A percentile compares a stretch with the other conserved stretches of the same genome.
These are phyloP conservation scores for Leucocoprinus sp. DNA, from an alignment of 768 basidiomycete species.

Conservation along the genomic window DNA sequence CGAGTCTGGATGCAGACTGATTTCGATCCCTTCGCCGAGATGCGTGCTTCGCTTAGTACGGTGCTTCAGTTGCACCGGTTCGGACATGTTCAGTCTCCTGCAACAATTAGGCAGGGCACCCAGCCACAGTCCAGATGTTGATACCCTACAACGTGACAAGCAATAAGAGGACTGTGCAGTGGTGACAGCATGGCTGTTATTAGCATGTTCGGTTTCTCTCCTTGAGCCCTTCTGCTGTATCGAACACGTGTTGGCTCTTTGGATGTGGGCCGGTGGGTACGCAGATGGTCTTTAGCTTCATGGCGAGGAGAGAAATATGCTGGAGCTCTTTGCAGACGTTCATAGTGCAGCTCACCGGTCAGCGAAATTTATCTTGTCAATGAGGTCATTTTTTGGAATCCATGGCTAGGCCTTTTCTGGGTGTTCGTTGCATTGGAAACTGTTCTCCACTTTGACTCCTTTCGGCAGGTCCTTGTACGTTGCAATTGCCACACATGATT, in stretches of 20 bases:
- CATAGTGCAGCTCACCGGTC: constrained; percentile 52
- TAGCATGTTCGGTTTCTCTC: constrained; percentile 62
- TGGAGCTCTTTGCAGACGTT: constrained; percentile 19
- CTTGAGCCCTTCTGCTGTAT: constrained; percentile 51
- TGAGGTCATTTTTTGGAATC: constrained; percentile 5
- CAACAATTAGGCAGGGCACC: constrained; percentile 15
- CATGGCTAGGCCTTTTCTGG: constrained; percentile 69
- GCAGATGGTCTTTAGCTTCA: constrained; percentile 73
- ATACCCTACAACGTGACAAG: constrained; percentile 16
- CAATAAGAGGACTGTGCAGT: constrained; percentile 62
- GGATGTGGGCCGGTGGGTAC: constrained; percentile 35
- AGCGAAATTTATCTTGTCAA: constrained; percentile 18
- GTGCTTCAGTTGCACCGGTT: constrained; percentile 9
- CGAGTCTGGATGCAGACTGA: constrained; percentile 23
- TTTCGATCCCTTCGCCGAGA: constrained; percentile 1
- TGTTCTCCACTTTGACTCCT: constrained; percentile 60
- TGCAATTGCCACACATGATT: not conserved
- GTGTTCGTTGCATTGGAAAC: constrained; percentile 69
- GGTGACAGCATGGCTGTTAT: constrained; percentile 51
- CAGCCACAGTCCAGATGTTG: not conserved
- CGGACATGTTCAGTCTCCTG: constrained; percentile 16
- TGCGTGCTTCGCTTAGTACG: constrained; percentile 4
- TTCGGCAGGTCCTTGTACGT: constrained; percentile 64
- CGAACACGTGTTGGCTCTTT: constrained; percentile 26
- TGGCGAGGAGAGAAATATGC: constrained; percentile 26